phyloP scores from a whole-genome alignment of 345 rosid genomes.

The Melastoma malabathricum region DNA sequence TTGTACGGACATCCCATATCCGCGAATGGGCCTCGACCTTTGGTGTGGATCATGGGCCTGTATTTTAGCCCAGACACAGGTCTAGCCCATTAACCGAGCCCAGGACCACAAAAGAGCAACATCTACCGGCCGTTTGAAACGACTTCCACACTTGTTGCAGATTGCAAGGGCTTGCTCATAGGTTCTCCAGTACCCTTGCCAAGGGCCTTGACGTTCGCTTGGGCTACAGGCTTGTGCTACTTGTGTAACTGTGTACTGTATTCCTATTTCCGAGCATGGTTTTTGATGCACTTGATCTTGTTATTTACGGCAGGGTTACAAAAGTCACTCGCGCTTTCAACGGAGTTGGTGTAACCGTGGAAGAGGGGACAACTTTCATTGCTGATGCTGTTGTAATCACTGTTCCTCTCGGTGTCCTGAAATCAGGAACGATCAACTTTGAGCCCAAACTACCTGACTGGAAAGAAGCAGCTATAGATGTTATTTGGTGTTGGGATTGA shows the following conservation, averaged over 20 bases:
- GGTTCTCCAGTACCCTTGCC: constrained; percentile 74
- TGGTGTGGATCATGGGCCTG: no score
- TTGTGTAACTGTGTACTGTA: background rate
- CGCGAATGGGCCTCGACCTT: no score
- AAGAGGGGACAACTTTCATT: constrained; percentile 38
- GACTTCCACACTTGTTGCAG: no score
- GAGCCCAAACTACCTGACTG: constrained; percentile 76
- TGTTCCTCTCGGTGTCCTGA: constrained; percentile 70
- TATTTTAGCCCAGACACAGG: no score
- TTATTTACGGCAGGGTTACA: background rate
- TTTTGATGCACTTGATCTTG: background rate
- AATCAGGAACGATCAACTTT: constrained; percentile 65
- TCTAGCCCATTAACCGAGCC: no score
- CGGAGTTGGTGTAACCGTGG: constrained; percentile 12
- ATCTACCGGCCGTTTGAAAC: no score
- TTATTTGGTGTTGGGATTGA: constrained; percentile 73
- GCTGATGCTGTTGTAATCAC: constrained; percentile 75
- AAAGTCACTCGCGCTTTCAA: no score
- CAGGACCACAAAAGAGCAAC: no score
- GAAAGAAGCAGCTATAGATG: constrained; percentile 69
- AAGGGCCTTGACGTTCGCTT: constrained; percentile 56
- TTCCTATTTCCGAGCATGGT: background rate
- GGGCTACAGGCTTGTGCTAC: constrained; percentile 41
- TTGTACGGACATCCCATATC: no score
- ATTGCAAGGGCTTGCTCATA: constrained; percentile 60